Evolutionary conservation across 176 grass and related monocot genomes (phyloP), one percentile per base, ranked within the genome.

Genomic region (Musa schizocarpa): DNA sequence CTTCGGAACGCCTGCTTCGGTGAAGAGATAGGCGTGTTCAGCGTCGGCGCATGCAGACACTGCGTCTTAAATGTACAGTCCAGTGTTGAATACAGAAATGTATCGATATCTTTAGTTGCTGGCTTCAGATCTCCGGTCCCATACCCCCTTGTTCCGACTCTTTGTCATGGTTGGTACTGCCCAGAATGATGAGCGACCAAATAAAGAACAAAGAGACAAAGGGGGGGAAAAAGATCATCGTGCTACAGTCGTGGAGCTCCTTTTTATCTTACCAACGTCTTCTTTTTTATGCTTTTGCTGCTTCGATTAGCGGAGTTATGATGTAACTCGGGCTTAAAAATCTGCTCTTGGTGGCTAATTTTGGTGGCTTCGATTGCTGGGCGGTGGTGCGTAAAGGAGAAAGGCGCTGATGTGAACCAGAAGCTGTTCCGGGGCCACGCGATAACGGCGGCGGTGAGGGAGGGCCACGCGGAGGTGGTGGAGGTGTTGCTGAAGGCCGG

Each of bases 381-480:
- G 29, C 29, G 29, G n/a, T 59, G 56, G 56, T 1, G 68, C 9
- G 43, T 56, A 81, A 84, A 99, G 95, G 90, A 74, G 26, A 89
- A 87, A 23, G 88, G 95, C 0, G 95, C 91, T 21, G 95, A 99
- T 63, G 95, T 94, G 78, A 99, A 99, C 76, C 88, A 92, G 27
- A 92, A 89, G 65, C 80, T 89, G 73, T 99, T 91, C 81, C 78
- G 82, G 2, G 95, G 95, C 0, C 92, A 94, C 68, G 83, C 95
- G 53, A 22, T 87, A 57, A 99, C 91, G 50, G 95, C 90, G 0
- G 90, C 95, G 9, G 91, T 86, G 50, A 71, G 95, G 54, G 95
- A 99, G 70, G 95, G 95, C 20, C 80, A 75, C 20, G 79, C 82
- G 2, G 86, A 94, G 78, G 90, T 91, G 73, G 95, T 88, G 17